Percentiles rank a stretch among this genome's conserved stretches.
Evolutionary conservation across 345 rosid species (phyloP).

Genomic region (Aegle marmelos): DNA sequence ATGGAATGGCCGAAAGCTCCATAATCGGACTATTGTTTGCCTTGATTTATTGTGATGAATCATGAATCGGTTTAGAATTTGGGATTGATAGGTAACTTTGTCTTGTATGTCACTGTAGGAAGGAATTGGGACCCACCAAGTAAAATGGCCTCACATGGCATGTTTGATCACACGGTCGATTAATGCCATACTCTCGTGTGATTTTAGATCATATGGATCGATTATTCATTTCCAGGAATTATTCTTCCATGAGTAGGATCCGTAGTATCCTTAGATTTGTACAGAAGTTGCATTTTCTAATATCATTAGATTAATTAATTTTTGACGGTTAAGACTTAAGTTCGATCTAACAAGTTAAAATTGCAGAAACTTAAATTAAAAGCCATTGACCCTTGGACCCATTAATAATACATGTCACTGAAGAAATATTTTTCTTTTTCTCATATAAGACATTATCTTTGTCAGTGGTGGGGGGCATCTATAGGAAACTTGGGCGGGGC

Average conservation of each 20-base stretch:
- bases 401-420: neutral
- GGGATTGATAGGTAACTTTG: neutral
- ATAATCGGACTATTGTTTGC: neutral
- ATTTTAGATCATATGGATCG: conserved; percentile 4
- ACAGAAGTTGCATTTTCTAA: neutral
- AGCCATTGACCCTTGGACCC: too few relatives aligned
- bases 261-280: neutral
- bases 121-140: neutral
- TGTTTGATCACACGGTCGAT: conserved; percentile 3
- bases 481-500: neutral
- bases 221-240: neutral
- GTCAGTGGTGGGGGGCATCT: neutral
- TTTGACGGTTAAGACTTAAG: neutral
- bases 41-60: neutral
- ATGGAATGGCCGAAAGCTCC: neutral
- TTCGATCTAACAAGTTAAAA: neutral
- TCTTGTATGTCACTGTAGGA: neutral
- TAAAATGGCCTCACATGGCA: neutral
- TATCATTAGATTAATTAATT: neutral
- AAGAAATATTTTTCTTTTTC: neutral
- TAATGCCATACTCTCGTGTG: neutral
- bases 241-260: neutral
- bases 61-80: neutral
- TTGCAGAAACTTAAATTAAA: neutral
- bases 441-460: too few relatives aligned